Base-by-base conservation (phyloP, 768 basidiomycete genomes). In the Tylopilus plumbeoviolaceoides region DNA sequence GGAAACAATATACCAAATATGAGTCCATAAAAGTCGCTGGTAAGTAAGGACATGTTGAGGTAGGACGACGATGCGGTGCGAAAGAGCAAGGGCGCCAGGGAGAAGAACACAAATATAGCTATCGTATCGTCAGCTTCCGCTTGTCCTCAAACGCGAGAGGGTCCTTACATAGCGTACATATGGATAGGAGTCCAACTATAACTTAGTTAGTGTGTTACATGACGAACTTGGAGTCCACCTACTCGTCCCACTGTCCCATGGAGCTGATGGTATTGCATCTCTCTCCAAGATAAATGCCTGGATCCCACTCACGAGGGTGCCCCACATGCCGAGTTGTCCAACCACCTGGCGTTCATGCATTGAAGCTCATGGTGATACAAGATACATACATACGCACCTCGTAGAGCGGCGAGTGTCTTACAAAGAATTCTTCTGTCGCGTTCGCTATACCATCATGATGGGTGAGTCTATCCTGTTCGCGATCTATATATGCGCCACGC, bases 401-500 rank as follows among this genome's bases (percentile, higher is more conserved):
- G 61, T 91, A 92, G 31, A 94, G 73, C 3, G 91, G 91, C 9
- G 83, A 77, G 51, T 75, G 81, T 52, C 91, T 81, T 36, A 93
- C 91, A 57, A 93, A 82, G 67, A 88, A 89, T 61, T 93, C 91
- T 66, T 94, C 91, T 0, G 89, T 90, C 8, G 91, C 87, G 56
- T 93, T 93, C 17, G 87, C 90, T 91, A 60, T 39, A 23, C 6
- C 36, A 50, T n/a, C n/a, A n/a, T n/a, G n/a, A n/a, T 12, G 38
- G n/a, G 53, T 51, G 59, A 60, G 45, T 44, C 35, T n/a, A 9
- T 18, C 10, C 5, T 12, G 7, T 35, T 7, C 36, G 7, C 6
- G 25, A 18, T 1, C 8, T n/a, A 38, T 27, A 17, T 15, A 46
- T 36, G 20, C 28, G 17, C 33, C 9, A 79, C 84, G 49, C 59